Percentiles rank a stretch among this genome's conserved stretches.
Conservation (phyloP, 306 rosid species). For the Mimosa pudica region DNA sequence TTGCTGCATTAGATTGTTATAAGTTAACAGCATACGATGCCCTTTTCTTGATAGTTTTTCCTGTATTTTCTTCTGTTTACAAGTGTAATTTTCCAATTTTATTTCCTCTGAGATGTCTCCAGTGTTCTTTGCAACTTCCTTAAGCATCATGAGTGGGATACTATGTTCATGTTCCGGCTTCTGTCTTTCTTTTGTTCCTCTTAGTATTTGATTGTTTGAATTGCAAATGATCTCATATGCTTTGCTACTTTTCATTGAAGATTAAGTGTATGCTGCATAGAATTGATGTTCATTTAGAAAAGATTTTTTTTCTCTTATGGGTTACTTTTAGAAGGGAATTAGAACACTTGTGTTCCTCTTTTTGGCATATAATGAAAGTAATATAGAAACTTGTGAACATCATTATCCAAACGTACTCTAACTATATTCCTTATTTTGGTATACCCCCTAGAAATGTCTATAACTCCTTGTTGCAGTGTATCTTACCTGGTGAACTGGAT, state of each 20-base stretch:
- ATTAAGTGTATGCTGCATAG: too few species aligned
- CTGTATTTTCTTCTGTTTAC: neutral
- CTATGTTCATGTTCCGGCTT: neutral
- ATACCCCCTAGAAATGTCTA: neutral
- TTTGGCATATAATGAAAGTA: neutral
- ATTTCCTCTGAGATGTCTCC: neutral
- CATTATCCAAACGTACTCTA: neutral
- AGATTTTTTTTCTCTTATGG: neutral
- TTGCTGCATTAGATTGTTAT: neutral
- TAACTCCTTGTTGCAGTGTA: neutral
- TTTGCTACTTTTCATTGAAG: neutral
- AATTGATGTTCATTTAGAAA: neutral
- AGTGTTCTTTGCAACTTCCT: neutral
- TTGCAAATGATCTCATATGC: neutral
- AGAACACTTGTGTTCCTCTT: neutral
- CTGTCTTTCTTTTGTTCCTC: slow-evolving; percentile 2
- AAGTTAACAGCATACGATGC: neutral
- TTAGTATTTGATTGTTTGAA: slow-evolving; percentile 4
- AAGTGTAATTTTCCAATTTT: neutral
- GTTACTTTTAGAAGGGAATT: neutral
- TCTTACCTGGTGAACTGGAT: neutral
- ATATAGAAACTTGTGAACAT: neutral
- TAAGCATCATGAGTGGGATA: neutral
- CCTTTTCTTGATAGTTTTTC: neutral
- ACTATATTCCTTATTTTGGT: neutral